Conservation (phyloP, 2,329 filamentous ascomycete genomes). For the Rhinocladiella mackenziei region DNA sequence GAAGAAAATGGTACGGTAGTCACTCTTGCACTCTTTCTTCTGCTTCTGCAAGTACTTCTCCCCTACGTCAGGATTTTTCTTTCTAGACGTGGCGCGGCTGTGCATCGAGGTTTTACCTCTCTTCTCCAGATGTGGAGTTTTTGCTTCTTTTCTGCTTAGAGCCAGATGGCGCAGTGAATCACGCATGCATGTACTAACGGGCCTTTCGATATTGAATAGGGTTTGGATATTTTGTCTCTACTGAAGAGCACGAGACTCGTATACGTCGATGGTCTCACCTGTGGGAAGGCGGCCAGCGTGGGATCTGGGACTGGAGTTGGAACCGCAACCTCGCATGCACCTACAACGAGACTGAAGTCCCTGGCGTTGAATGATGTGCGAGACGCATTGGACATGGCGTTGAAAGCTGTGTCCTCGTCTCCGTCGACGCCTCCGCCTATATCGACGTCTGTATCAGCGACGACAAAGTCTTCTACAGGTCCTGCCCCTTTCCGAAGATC, state of each 20-base stretch:
- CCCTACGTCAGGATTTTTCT: not conserved
- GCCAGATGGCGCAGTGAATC: not conserved
- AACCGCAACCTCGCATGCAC: not conserved
- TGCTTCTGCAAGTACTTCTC: slow-evolving; percentile 1
- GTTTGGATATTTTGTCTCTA: slow-evolving; percentile 36
- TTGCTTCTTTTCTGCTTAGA: not conserved
- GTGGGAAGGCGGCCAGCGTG: slow-evolving; percentile 13
- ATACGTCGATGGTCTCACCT: slow-evolving; percentile 70
- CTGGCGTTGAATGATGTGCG: slow-evolving; percentile 18
- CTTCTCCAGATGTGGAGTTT: no score
- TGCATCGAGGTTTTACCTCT: no score
- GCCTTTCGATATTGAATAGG: slow-evolving; percentile 16
- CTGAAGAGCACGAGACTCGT: slow-evolving; percentile 57
- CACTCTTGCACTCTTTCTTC: slow-evolving; percentile 2
- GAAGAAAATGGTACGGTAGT: slow-evolving; percentile 55
- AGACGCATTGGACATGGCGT: slow-evolving; percentile 7
- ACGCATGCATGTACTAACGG: no score
- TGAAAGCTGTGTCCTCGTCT: no score
- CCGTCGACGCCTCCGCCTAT: not conserved
- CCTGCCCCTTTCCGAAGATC: slow-evolving; percentile 1
- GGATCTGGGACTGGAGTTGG: not conserved
- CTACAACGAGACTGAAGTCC: slow-evolving; percentile 15
- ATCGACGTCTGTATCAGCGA: not conserved
- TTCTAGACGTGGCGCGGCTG: not conserved
- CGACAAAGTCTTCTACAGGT: not conserved